A percentile compares a stretch with the other conserved stretches of the same genome.
Evolutionary conservation across 768 basidiomycete genomes (phyloP).

Genomic region (Boletus rubroflammeus): DNA sequence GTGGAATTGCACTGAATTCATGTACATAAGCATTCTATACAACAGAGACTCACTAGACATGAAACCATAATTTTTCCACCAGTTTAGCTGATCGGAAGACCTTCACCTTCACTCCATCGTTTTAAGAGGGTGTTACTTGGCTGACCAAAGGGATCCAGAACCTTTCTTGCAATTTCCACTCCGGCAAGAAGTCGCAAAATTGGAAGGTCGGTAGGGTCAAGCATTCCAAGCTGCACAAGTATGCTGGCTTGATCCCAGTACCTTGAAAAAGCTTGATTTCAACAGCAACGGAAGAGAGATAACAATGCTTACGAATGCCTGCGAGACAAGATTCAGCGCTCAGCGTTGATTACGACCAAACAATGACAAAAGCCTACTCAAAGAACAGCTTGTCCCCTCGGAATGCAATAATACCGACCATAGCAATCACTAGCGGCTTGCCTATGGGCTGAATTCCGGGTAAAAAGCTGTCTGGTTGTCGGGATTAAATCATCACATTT

Average conservation of each 20-base stretch:
- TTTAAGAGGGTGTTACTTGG: slow-evolving; percentile 38
- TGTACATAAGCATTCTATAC: neutral
- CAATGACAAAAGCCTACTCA: slow-evolving; percentile 32
- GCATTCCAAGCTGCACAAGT: slow-evolving; percentile 42
- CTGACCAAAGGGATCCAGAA: slow-evolving; percentile 39
- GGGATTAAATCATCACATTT: neutral
- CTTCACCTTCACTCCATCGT: slow-evolving; percentile 37
- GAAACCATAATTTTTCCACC: neutral
- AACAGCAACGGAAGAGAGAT: neutral
- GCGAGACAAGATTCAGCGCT: neutral
- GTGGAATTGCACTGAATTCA: neutral
- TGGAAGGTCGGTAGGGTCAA: slow-evolving; percentile 31
- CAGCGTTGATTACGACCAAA: neutral
- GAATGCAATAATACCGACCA: slow-evolving; percentile 45
- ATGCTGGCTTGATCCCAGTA: slow-evolving; percentile 51
- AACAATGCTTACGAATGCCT: slow-evolving; percentile 19
- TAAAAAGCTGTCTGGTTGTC: slow-evolving; percentile 21
- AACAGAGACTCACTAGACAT: neutral
- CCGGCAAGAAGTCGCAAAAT: too few relatives aligned
- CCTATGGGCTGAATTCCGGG: slow-evolving; percentile 37
- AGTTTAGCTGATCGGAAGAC: slow-evolving; percentile 28
- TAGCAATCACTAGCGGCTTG: slow-evolving; percentile 38
- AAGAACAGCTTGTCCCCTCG: slow-evolving; percentile 49
- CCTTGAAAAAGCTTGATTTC: slow-evolving; percentile 18
- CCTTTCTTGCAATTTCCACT: slow-evolving; percentile 39